Evolutionary conservation across 1,139 yeast species (phyloP), one percentile per base, ranked within the genome.

Genomic region (Maudiozyma humilis): DNA sequence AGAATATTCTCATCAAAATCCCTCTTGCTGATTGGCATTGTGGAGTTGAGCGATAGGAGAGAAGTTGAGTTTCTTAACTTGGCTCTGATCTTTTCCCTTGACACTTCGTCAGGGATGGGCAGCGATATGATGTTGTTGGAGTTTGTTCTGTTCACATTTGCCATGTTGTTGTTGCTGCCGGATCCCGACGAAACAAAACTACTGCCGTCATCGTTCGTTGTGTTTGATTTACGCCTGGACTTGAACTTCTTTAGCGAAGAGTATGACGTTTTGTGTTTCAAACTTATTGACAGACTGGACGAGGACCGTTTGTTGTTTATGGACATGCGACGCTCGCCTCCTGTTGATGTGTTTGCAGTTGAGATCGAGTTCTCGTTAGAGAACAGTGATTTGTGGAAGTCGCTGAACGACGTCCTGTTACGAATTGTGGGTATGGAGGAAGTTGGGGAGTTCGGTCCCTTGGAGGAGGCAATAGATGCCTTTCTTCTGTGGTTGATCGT

Each of bases 61-160:
- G 82, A 76, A 1, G 75, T 67, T 19, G 79, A 75, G 44, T 74
- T 75, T 48, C 70, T 68, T 41, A 78, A 62, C 52, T 75, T 78
- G 48, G 69, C 69, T 50, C 72, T 69, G 41, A 78, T 64, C 51
- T 76, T 77, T 50, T 73, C 78, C 38, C 78, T 67, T 12, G 82
- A 73, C 13, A 70, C 70, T 32, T 72, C 73, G 45, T 73, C 75
- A 6, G 80, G 79, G 2, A 73, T 68, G 0, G 83, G 84, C 46
- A 75, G 59, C 2, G 83, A 77, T n/a, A 78, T 78, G 17, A 52
- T 51, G 14, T 50, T 45, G 19, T 49, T 48, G 2, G 49, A 41
- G n/a, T 47, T 51, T 8, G 47, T 43, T 32, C 40, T 46, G 27
- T 40, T 47, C 19, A 31, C 27, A 36, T 36, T 40, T 23, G 27